These are phyloP conservation scores for Aegilops umbellulata DNA, from an alignment of 176 grass and related monocot species.

Conservation along the genomic window DNA sequence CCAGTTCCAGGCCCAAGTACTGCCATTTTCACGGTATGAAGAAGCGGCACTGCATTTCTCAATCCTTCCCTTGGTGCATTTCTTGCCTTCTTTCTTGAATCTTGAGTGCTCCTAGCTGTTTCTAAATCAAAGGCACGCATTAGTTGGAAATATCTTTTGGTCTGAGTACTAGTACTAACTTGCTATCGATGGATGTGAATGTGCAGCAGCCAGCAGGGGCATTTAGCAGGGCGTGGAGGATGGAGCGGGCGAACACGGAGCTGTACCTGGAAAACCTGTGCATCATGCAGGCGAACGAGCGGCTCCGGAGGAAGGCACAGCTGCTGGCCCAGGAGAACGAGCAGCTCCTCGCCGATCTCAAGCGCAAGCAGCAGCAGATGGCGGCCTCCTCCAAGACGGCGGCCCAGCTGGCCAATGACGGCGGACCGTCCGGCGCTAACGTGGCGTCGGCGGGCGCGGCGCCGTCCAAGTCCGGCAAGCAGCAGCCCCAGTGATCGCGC, in stretches of 20 bases:
- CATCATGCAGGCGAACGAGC: conserved; percentile 77
- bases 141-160: too few species aligned
- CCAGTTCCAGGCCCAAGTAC: neutral
- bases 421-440: neutral
- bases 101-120: neutral
- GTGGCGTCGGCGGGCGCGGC: neutral
- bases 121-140: too few species aligned
- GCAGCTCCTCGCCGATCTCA: conserved; percentile 50
- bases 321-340: conserved; percentile 68
- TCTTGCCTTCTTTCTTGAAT: neutral
- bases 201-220: neutral
- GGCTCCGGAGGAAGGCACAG: conserved; percentile 45
- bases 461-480: conserved; percentile 2
- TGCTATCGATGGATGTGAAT: neutral
- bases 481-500: conserved; percentile 18
- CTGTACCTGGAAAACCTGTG: conserved; percentile 57
- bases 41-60: neutral
- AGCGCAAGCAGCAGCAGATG: conserved; percentile 18
- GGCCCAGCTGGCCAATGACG: neutral
- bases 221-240: conserved; percentile 1
- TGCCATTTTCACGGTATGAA: neutral
- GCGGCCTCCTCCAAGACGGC: neutral
- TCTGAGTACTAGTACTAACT: too few species aligned
- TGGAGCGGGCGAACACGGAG: conserved; percentile 45
- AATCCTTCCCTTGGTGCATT: neutral